Evolutionary conservation across 1,284 basidiomycete species (phyloP), one percentile per base, ranked within the genome.

Genomic region (Rhodotorula sp.): DNA sequence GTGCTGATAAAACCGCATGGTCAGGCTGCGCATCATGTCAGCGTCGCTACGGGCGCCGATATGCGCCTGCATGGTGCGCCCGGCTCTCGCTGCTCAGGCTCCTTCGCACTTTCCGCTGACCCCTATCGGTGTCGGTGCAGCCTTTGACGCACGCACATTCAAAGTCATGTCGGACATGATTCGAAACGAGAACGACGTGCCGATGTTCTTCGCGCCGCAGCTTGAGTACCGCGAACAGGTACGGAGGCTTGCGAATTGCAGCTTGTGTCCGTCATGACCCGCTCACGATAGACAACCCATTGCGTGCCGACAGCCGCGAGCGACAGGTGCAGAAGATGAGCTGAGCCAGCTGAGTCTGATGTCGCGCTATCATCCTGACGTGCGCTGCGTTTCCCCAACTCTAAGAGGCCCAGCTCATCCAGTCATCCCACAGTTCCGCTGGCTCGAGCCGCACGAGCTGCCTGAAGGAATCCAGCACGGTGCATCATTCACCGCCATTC

Each of bases 141-240:
- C 82, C n/a, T 83, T 90, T 66, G 89, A 91, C 77, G 81, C 84
- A 70, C 88, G 88, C 68, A 91, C 91, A 0, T 91, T 92, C 81
- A 79, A 86, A 25, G 84, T 81, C 4, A 87, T 92, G 85, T 91
- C 89, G 89, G 81, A 85, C 63, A 82, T 91, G 72, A 91, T 90
- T 4, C 84, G 82, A 12, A 85, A 82, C 50, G 81, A 81, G 14
- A 84, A 86, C 0, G 85, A 88, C 66, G 81, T 84, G 14, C 87
- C 86, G 68, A 89, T 91, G 81, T 81, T 88, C 67, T 86, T 89
- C 59, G 79, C 88, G 9, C 81, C 80, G 0, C 87, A 91, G 70
- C 85, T 83, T 0, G 88, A 90, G 77, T 88, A 87, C 78, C 86
- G 86, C 74, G 81, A 80, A 63, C 84, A 85, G 50, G 81, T 82